Percentiles rank a stretch among this genome's conserved stretches.
Conservation (phyloP, 2,329 filamentous ascomycete species). For the Cyphellophora attinorum region DNA sequence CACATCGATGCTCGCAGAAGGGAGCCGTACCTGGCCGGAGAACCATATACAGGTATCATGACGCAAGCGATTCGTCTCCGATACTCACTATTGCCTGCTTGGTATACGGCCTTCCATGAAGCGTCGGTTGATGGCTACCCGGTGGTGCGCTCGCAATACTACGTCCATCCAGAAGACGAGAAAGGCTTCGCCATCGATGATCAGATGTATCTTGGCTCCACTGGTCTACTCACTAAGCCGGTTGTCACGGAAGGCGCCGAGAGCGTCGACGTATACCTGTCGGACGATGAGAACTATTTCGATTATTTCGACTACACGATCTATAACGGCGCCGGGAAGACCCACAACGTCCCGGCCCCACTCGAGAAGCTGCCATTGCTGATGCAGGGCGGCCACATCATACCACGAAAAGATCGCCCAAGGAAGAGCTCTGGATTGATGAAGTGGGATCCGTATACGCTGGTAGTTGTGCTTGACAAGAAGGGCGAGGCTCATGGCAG, state of each 20-base stretch:
- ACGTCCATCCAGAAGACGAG: conserved; percentile 79
- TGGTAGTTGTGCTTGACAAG: conserved; percentile 65
- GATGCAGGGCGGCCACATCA: conserved; percentile 87
- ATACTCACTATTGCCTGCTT: conserved; percentile 80
- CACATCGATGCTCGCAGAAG: conserved; percentile 93
- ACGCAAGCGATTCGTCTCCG: conserved; percentile 78
- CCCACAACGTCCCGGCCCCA: conserved; percentile 62
- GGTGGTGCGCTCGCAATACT: conserved; percentile 86
- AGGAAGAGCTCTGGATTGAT: conserved; percentile 79
- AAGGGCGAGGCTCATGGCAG: conserved; percentile 67
- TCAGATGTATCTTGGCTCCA: conserved; percentile 83
- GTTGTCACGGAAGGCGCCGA: conserved; percentile 68
- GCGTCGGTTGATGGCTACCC: conserved; percentile 74
- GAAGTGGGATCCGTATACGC: conserved; percentile 90
- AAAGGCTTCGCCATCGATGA: conserved; percentile 81
- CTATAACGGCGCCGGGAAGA: conserved; percentile 62
- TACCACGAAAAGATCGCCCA: conserved; percentile 80
- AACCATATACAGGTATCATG: conserved; percentile 78
- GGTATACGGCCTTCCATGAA: conserved; percentile 95
- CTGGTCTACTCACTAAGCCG: conserved; percentile 86
- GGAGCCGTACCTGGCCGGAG: conserved; percentile 80
- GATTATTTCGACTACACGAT: conserved; percentile 86
- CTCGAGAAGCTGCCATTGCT: conserved; percentile 80
- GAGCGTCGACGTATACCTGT: conserved; percentile 71
- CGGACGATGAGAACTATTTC: conserved; percentile 83